phyloP scores from a whole-genome alignment of 2,329 filamentous ascomycete genomes.

The Zalaria obscura region DNA sequence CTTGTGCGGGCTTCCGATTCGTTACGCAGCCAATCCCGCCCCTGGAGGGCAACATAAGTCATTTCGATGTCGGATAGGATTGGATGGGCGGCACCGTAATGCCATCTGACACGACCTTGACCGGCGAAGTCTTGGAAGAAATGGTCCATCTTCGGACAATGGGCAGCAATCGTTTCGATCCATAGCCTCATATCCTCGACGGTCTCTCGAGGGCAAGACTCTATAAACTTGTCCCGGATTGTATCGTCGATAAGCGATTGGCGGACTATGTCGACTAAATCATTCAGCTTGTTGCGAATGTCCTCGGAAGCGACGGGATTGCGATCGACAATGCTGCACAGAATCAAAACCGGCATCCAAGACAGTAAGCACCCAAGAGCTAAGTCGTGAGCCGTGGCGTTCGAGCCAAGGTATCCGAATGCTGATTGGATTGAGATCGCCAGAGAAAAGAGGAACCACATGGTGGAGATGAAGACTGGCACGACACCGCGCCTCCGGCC shows the following conservation, averaged over 20 bases:
- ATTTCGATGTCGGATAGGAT: constrained; percentile 28
- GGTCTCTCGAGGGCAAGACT: constrained; percentile 3
- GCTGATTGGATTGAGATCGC: constrained; percentile 22
- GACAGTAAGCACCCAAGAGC: constrained; percentile 28
- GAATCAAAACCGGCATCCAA: constrained; percentile 32
- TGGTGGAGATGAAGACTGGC: constrained; percentile 25
- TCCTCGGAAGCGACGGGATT: constrained; percentile 29
- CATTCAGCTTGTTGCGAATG: constrained; percentile 24
- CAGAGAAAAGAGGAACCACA: constrained; percentile 28
- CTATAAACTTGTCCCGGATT: constrained; percentile 15
- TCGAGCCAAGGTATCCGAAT: constrained; percentile 22
- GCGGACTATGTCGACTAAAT: constrained; percentile 23
- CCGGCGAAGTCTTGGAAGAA: constrained; percentile 29
- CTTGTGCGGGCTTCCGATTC: constrained; percentile 16
- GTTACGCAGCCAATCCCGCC: constrained; percentile 24
- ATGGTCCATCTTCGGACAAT: constrained; percentile 13
- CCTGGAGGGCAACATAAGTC: constrained; percentile 22
- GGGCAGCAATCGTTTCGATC: constrained; percentile 13
- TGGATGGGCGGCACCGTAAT: constrained; percentile 25
- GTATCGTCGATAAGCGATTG: constrained; percentile 16
- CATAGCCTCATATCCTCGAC: constrained; percentile 11
- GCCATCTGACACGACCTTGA: constrained; percentile 22
- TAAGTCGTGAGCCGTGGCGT: constrained; percentile 29
- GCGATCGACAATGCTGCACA: constrained; percentile 30
- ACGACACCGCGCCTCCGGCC: constrained; percentile 26